Conservation (phyloP, 108 stramenopile genomes). For the Discostella stelligeroides region DNA sequence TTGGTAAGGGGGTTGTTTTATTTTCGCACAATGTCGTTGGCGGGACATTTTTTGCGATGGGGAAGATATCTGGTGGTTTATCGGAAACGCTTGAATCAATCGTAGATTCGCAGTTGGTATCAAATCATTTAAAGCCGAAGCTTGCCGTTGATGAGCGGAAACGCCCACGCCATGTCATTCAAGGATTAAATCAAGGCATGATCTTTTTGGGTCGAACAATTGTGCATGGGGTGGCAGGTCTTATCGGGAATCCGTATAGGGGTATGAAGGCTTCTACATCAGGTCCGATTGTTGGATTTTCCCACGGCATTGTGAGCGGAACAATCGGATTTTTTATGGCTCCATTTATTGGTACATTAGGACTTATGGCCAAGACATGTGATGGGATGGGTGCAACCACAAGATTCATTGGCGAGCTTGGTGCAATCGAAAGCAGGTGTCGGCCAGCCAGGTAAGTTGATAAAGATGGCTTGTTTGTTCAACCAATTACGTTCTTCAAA, state of each 20-base stretch:
- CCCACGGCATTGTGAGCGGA: slow-evolving; percentile 38
- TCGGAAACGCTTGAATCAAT: slow-evolving; percentile 32
- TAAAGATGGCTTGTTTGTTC: too few species aligned
- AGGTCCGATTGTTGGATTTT: slow-evolving; percentile 16
- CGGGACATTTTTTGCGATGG: slow-evolving; percentile 30
- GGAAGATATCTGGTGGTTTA: slow-evolving; percentile 28
- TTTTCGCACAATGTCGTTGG: slow-evolving; percentile 39
- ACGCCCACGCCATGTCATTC: slow-evolving; percentile 31
- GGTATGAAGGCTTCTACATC: slow-evolving; percentile 18
- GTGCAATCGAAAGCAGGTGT: slow-evolving; percentile 44
- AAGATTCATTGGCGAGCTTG: slow-evolving; percentile 27
- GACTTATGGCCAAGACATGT: slow-evolving; percentile 44
- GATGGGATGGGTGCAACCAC: slow-evolving; percentile 40
- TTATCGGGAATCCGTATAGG: slow-evolving; percentile 48
- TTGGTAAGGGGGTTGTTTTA: slow-evolving; percentile 41
- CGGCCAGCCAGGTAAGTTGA: slow-evolving; percentile 43
- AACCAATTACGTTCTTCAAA: too few species aligned
- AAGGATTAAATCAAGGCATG: slow-evolving; percentile 44
- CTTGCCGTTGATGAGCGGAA: slow-evolving; percentile 15
- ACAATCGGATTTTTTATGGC: slow-evolving; percentile 16
- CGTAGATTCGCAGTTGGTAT: slow-evolving; percentile 27
- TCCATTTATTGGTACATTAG: slow-evolving; percentile 38
- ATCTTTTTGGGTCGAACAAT: slow-evolving; percentile 24
- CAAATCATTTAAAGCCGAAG: slow-evolving; percentile 41
- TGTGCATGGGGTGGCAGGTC: slow-evolving; percentile 37